Evolutionary conservation across 176 grass and related monocot species (phyloP).

Genomic region (Thinopyrum elongatum): DNA sequence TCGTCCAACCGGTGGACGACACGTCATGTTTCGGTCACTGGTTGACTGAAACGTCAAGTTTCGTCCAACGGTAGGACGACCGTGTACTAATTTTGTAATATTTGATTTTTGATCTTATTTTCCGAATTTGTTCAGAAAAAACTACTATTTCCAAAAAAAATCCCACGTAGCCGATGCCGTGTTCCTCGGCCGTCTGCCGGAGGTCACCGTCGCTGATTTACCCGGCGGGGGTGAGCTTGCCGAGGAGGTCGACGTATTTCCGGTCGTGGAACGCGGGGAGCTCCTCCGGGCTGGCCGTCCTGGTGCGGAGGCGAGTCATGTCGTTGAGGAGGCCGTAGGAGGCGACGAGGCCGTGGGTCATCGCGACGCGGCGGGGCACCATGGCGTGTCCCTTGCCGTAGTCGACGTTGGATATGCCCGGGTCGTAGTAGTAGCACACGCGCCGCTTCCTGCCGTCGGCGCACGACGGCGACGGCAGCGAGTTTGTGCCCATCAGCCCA

Average conservation of each 20-base stretch:
- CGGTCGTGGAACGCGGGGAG: conserved; percentile 42
- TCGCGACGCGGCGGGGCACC: conserved; percentile 63
- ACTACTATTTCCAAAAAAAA: too few relatives aligned
- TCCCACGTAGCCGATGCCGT: conserved; percentile 27
- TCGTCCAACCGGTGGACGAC: too few relatives aligned
- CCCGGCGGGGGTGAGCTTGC: conserved; percentile 16
- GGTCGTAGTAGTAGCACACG: conserved; percentile 83
- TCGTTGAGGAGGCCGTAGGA: conserved; percentile 40
- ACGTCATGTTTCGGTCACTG: too few relatives aligned
- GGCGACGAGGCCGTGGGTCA: conserved; percentile 54
- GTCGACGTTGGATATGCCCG: conserved; percentile 46
- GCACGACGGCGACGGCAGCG: conserved; percentile 40
- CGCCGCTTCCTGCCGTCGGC: conserved; percentile 40
- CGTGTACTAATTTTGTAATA: too few relatives aligned
- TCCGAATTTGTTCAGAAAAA: too few relatives aligned
- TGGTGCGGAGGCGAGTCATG: conserved; percentile 31
- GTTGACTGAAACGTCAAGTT: too few relatives aligned
- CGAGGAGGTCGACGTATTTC: conserved; percentile 41
- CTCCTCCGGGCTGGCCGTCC: conserved; percentile 28
- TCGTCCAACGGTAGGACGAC: too few relatives aligned
- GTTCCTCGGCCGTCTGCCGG: background rate
- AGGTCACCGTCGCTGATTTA: background rate
- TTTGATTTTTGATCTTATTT: too few relatives aligned
- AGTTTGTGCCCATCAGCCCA: conserved; percentile 39
- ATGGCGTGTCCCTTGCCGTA: conserved; percentile 58